Evolutionary conservation across 2,329 filamentous ascomycete species (phyloP).

Genomic region (Nemania sp.): DNA sequence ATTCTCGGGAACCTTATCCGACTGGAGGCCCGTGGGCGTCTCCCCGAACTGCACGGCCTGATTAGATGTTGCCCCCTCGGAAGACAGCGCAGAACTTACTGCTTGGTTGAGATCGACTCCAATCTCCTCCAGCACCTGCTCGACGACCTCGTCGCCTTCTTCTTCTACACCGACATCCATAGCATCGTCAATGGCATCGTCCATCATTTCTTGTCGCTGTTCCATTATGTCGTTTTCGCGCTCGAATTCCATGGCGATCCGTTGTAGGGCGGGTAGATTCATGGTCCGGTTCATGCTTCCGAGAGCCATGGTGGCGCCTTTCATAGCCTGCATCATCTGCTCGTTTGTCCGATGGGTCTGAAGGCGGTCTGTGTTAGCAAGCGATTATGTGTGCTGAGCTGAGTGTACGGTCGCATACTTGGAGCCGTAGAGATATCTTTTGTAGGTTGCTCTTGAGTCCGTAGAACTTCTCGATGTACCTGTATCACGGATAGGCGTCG

Average conservation of each 20-base stretch:
- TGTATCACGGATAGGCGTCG: constrained; percentile 36
- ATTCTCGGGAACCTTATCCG: constrained; percentile 70
- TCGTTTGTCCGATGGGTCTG: constrained; percentile 97
- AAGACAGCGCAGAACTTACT: constrained; percentile 59
- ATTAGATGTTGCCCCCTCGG: constrained; percentile 33
- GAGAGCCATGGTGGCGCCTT: constrained; percentile 88
- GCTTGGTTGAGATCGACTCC: constrained; percentile 89
- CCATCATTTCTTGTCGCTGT: constrained; percentile 99
- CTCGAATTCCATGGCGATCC: constrained; percentile 99
- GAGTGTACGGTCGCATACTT: constrained; percentile 58
- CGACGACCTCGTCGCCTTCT: constrained; percentile 94
- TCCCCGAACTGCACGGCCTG: constrained; percentile 73
- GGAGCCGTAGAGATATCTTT: constrained; percentile 91
- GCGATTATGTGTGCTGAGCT: not conserved
- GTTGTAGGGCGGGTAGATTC: constrained; percentile 92
- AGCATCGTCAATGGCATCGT: constrained; percentile 96
- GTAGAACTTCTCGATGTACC: constrained; percentile 98
- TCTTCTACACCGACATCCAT: constrained; percentile 90
- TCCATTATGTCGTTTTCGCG: constrained; percentile 99
- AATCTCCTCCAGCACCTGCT: constrained; percentile 95
- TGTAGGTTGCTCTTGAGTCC: constrained; percentile 97
- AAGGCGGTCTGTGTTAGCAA: constrained; percentile 5
- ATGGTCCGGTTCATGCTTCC: constrained; percentile 98
- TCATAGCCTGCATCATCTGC: constrained; percentile 99
- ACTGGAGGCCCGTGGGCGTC: constrained; percentile 82